Percentiles rank a stretch among this genome's conserved stretches.
phyloP scores from a whole-genome alignment of 2,329 filamentous ascomycete genomes.

The Biscogniauxia mediterranea region DNA sequence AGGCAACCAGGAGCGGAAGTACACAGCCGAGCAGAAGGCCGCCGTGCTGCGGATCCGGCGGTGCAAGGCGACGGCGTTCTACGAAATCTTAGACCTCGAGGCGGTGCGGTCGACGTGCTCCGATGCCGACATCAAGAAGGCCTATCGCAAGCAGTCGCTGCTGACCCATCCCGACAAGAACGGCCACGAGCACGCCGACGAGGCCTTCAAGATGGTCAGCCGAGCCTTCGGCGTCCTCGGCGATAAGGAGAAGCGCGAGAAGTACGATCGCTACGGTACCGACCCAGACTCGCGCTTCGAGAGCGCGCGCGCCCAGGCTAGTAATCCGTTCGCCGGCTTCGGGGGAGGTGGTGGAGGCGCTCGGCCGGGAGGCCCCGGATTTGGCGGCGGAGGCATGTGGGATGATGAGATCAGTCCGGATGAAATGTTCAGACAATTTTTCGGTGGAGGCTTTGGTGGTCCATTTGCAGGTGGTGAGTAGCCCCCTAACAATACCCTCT shows the following conservation, averaged over 20 bases:
- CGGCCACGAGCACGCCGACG: slow-evolving; percentile 89
- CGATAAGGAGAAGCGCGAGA: slow-evolving; percentile 87
- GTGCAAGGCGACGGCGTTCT: slow-evolving; percentile 85
- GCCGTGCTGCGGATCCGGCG: slow-evolving; percentile 85
- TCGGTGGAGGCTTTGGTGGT: slow-evolving; percentile 70
- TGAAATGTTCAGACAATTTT: slow-evolving; percentile 96
- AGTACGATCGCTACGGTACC: slow-evolving; percentile 84
- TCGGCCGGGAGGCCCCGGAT: slow-evolving; percentile 39
- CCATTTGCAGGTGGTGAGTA: slow-evolving; percentile 64
- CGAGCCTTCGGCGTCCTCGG: slow-evolving; percentile 90
- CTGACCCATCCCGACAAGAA: slow-evolving; percentile 99
- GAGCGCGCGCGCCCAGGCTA: slow-evolving; percentile 52
- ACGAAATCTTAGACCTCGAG: slow-evolving; percentile 85
- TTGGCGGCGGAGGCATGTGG: slow-evolving; percentile 63
- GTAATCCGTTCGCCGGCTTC: slow-evolving; percentile 41
- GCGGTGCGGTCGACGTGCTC: slow-evolving; percentile 61
- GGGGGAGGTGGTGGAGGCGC: slow-evolving; percentile 37
- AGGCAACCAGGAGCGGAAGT: slow-evolving; percentile 72
- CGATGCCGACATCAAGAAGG: slow-evolving; percentile 93
- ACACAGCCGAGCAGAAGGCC: slow-evolving; percentile 85
- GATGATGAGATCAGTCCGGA: slow-evolving; percentile 94
- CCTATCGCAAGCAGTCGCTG: slow-evolving; percentile 90
- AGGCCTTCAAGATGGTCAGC: slow-evolving; percentile 98
- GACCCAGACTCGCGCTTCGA: slow-evolving; percentile 90
- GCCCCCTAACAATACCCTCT: background rate